Percentiles rank a stretch among this genome's conserved stretches.
Evolutionary conservation across 352 stramenopile species (phyloP).

Genomic region (Peronosclerospora sorghi): DNA sequence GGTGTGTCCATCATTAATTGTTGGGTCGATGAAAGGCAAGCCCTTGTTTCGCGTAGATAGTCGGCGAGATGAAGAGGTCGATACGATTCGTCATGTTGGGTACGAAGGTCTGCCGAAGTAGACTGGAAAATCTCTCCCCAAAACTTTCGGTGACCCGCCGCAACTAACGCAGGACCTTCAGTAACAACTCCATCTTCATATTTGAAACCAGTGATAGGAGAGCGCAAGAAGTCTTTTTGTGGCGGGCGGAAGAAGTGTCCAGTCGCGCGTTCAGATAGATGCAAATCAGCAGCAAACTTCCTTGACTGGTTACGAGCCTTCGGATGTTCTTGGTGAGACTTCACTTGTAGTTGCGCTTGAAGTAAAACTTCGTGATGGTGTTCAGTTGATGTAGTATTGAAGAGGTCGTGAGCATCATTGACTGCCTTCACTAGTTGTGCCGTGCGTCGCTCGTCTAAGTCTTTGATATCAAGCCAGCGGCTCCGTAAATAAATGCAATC

Average conservation of each 20-base stretch:
- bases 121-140: neutral
- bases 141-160: neutral
- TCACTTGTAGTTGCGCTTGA: neutral
- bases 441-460: neutral
- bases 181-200: neutral
- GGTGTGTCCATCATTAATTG: neutral
- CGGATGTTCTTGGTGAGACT: neutral
- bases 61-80: neutral
- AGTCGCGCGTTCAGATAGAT: constrained; percentile 3
- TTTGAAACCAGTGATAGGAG: neutral
- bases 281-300: constrained; percentile 9
- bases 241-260: constrained; percentile 6
- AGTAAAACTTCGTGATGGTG: neutral
- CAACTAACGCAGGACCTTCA: constrained; percentile 3
- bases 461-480: neutral
- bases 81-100: neutral
- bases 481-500: neutral
- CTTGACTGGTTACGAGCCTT: constrained; percentile 4
- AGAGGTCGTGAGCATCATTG: neutral
- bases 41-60: neutral
- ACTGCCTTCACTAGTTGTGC: neutral
- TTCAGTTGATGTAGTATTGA: neutral
- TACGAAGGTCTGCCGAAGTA: neutral
- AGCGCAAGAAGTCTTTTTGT: constrained; percentile 3
- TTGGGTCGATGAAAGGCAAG: neutral